phyloP scores from a whole-genome alignment of 2,329 filamentous ascomycete species.

The Diaporthe australafricana region DNA sequence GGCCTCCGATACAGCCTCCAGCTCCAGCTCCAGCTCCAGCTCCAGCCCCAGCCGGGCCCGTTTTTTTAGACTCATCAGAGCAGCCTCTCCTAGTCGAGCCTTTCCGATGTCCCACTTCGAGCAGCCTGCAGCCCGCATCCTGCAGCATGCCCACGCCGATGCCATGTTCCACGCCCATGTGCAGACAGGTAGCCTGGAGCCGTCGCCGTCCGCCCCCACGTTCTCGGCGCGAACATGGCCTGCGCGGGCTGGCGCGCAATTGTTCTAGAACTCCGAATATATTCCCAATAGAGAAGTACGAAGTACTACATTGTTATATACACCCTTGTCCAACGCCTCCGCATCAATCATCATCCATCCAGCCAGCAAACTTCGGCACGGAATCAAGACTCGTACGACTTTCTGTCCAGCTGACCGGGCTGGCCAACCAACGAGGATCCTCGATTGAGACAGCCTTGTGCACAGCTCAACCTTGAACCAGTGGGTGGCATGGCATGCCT shows the following conservation, averaged over 20 bases:
- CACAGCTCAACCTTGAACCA: constrained; percentile 15
- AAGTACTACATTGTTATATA: background rate
- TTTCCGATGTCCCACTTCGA: background rate
- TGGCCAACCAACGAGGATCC: constrained; percentile 13
- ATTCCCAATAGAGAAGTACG: background rate
- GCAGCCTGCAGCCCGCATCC: constrained; percentile 9
- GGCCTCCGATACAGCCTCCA: background rate
- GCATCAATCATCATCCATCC: constrained; percentile 1
- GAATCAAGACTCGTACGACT: constrained; percentile 22
- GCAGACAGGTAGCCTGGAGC: constrained; percentile 17
- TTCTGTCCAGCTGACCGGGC: constrained; percentile 20
- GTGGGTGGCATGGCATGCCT: background rate
- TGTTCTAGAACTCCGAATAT: constrained; percentile 27
- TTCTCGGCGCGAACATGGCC: constrained; percentile 21
- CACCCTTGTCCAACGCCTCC: constrained; percentile 2
- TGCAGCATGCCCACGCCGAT: background rate
- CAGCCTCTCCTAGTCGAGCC: background rate
- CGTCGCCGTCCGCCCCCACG: constrained; percentile 24
- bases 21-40: background rate
- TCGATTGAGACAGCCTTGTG: constrained; percentile 17
- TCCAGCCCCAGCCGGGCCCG: background rate
- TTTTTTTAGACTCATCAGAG: background rate
- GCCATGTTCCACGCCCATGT: constrained; percentile 23
- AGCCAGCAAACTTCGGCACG: constrained; percentile 23
- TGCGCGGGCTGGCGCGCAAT: background rate